Percentiles rank a stretch among this genome's conserved stretches.
Conservation (phyloP, 345 rosid genomes). For the Pugionium cornutum region DNA sequence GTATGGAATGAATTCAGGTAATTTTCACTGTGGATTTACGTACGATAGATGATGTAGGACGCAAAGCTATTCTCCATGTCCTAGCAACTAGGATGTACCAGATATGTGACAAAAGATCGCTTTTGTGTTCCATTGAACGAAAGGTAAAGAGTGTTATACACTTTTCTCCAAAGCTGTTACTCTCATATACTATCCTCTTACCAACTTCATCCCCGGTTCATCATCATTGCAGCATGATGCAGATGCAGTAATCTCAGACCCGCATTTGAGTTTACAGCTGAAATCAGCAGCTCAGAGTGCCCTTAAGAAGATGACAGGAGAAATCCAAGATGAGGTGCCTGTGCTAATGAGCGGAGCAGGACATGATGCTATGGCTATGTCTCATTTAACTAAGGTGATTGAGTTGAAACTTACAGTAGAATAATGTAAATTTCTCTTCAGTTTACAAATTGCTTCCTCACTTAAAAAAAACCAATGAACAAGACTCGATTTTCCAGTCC, state of each 20-base stretch:
- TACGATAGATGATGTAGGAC: conserved; percentile 83
- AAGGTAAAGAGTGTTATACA: conserved; percentile 53
- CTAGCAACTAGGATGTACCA: conserved; percentile 71
- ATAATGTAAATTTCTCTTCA: neutral
- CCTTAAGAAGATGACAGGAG: conserved; percentile 64
- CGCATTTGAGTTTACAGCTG: conserved; percentile 62
- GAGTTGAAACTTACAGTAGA: neutral
- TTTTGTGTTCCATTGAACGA: conserved; percentile 75
- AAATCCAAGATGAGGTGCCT: conserved; percentile 67
- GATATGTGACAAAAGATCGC: conserved; percentile 76
- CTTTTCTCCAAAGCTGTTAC: neutral
- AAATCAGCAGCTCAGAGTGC: conserved; percentile 72
- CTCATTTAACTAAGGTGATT: conserved; percentile 82
- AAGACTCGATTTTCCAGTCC: too few relatives aligned
- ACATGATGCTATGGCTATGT: conserved; percentile 97
- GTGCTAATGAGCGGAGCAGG: conserved; percentile 97
- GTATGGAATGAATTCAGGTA: conserved; percentile 49
- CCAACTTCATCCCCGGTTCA: neutral
- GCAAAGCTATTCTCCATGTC: conserved; percentile 80
- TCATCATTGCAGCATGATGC: conserved; percentile 79
- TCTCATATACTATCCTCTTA: conserved; percentile 5
- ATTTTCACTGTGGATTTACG: conserved; percentile 91
- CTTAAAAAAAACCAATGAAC: too few relatives aligned
- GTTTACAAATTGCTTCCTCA: too few relatives aligned
- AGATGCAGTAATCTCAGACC: conserved; percentile 69